Evolutionary conservation across 768 basidiomycete species (phyloP).

Genomic region (Kwoniella dejecticola): DNA sequence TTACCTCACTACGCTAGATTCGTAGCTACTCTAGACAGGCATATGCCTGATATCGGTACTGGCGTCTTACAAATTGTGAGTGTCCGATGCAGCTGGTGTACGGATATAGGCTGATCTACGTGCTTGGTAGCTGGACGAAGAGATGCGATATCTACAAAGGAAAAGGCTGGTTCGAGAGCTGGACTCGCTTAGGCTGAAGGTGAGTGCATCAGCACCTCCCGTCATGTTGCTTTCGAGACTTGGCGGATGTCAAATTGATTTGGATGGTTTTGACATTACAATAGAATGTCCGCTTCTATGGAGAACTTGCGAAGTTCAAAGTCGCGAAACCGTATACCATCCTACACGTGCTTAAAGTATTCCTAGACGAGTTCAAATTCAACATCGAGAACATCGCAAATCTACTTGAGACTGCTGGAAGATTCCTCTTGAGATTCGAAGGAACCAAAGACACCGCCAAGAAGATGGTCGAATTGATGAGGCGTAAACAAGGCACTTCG

Average conservation of each 20-base stretch:
- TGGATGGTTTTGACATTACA: background rate
- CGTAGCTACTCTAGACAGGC: slow-evolving; percentile 81
- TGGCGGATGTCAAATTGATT: background rate
- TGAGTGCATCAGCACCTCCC: slow-evolving; percentile 44
- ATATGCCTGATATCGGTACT: slow-evolving; percentile 88
- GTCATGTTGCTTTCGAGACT: background rate
- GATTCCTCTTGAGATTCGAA: slow-evolving; percentile 84
- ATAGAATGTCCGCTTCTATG: slow-evolving; percentile 84
- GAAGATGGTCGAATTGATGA: slow-evolving; percentile 94
- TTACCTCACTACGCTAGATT: slow-evolving; percentile 90
- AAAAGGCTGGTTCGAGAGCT: slow-evolving; percentile 93
- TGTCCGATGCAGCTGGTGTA: slow-evolving; percentile 19
- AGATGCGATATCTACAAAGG: slow-evolving; percentile 89
- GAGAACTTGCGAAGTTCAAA: slow-evolving; percentile 92
- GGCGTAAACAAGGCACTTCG: slow-evolving; percentile 87
- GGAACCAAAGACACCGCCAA: slow-evolving; percentile 83
- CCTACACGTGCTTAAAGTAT: slow-evolving; percentile 94
- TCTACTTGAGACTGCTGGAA: slow-evolving; percentile 88
- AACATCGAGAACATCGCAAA: slow-evolving; percentile 93
- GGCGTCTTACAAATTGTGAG: slow-evolving; percentile 79
- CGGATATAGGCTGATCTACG: background rate
- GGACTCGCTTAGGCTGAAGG: slow-evolving; percentile 80
- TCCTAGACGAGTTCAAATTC: slow-evolving; percentile 87
- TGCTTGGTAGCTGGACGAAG: slow-evolving; percentile 77
- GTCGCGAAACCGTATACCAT: slow-evolving; percentile 89